These are phyloP conservation scores for Leptodontidium sp. DNA, from an alignment of 2,329 filamentous ascomycete species.

Conservation along the genomic window DNA sequence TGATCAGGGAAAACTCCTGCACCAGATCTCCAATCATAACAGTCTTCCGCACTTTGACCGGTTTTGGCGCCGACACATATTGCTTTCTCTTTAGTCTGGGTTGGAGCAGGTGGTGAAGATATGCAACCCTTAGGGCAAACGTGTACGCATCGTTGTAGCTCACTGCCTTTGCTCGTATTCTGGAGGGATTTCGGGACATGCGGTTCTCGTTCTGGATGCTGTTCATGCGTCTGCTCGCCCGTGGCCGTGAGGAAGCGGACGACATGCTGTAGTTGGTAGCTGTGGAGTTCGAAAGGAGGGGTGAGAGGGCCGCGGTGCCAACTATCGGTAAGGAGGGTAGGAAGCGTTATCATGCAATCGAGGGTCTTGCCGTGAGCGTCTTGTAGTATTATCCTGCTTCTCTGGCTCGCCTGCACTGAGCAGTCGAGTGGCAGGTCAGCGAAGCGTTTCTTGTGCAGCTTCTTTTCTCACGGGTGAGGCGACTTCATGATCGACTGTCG, in stretches of 20 bases:
- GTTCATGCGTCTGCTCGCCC: conserved; percentile 43
- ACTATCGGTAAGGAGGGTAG: not conserved
- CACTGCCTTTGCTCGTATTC: conserved; percentile 56
- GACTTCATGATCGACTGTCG: conserved; percentile 14
- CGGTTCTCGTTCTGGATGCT: conserved; percentile 43
- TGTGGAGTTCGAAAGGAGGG: conserved; percentile 18
- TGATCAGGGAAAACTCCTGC: conserved; percentile 78
- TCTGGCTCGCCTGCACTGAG: conserved; percentile 20
- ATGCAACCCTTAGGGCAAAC: conserved; percentile 89
- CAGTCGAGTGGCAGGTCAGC: conserved; percentile 13
- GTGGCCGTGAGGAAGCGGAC: conserved; percentile 41
- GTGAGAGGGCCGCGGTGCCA: conserved; percentile 15
- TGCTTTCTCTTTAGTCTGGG: conserved; percentile 90
- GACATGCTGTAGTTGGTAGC: conserved; percentile 41
- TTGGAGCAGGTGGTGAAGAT: conserved; percentile 91
- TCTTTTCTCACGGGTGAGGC: conserved; percentile 11
- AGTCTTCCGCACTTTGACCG: conserved; percentile 66
- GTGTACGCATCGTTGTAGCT: conserved; percentile 85
- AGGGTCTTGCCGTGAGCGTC: not conserved
- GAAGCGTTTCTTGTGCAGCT: conserved; percentile 14
- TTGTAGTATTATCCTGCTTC: conserved; percentile 11
- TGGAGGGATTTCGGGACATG: conserved; percentile 51
- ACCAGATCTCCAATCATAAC: conserved; percentile 85
- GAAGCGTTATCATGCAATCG: not conserved
- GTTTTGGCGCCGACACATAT: conserved; percentile 75